Conservation (phyloP, 139 green algal genomes). For the Tetraselmis chui region DNA sequence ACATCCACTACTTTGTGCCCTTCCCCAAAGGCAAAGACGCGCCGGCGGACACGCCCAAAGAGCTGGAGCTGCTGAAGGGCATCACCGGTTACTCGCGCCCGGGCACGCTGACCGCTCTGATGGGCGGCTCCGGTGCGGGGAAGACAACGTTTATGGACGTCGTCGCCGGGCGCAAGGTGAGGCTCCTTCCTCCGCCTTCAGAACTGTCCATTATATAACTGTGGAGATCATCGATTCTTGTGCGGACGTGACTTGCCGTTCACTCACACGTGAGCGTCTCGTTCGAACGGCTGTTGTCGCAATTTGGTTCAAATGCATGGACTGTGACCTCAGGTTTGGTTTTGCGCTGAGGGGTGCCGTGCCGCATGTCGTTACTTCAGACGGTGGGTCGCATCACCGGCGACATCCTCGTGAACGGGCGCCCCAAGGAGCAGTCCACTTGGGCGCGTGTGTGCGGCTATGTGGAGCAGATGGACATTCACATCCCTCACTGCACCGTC, state of each 20-base stretch:
- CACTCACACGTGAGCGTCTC: no score
- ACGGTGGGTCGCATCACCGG: slow-evolving; percentile 19
- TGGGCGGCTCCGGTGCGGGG: slow-evolving; percentile 38
- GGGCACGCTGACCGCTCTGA: slow-evolving; percentile 39
- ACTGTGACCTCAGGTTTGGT: no score
- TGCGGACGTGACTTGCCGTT: no score
- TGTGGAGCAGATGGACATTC: slow-evolving; percentile 30
- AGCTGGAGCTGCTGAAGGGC: slow-evolving; percentile 29
- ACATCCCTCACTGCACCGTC: slow-evolving; percentile 40
- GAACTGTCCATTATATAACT: no score
- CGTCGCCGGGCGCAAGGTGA: slow-evolving; percentile 37
- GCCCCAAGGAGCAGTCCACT: slow-evolving; percentile 12
- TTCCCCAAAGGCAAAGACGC: background rate
- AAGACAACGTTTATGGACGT: slow-evolving; percentile 58
- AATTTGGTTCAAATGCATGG: no score
- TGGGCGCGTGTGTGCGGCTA: slow-evolving; percentile 4
- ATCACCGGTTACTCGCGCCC: slow-evolving; percentile 37
- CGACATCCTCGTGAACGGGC: slow-evolving; percentile 21
- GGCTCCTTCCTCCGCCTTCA: background rate
- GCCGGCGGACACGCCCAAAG: background rate
- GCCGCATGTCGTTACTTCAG: background rate
- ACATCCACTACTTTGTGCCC: slow-evolving; percentile 5
- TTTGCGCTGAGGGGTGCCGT: slow-evolving; percentile 21
- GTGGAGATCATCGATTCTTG: no score
- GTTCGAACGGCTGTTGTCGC: no score